Percentiles rank a stretch among this genome's conserved stretches.
Evolutionary conservation across 2,329 filamentous ascomycete genomes (phyloP).

Genomic region (Cadophora malorum): DNA sequence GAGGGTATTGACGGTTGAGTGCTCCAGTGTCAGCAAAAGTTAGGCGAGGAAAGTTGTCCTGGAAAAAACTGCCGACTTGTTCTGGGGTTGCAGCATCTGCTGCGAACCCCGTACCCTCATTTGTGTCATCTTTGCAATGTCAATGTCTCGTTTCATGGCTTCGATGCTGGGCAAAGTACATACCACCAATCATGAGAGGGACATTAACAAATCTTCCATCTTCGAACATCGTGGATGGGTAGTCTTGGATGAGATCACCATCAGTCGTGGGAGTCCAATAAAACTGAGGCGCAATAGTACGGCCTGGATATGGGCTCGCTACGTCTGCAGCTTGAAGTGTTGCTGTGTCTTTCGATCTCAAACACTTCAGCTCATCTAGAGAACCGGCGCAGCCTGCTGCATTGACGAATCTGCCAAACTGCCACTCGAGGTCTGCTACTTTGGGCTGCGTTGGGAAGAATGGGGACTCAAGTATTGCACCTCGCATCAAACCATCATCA

Average conservation of each 20-base stretch:
- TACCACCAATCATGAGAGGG: constrained; percentile 50
- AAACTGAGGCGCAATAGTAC: constrained; percentile 45
- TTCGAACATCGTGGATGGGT: constrained; percentile 48
- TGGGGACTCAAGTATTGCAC: constrained; percentile 46
- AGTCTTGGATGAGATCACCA: constrained; percentile 50
- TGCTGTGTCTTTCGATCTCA: constrained; percentile 47
- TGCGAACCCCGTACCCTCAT: constrained; percentile 66
- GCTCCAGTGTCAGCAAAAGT: constrained; percentile 38
- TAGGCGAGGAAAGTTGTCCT: constrained; percentile 48
- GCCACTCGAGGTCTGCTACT: constrained; percentile 49
- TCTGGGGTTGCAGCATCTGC: constrained; percentile 46
- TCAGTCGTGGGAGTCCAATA: constrained; percentile 53
- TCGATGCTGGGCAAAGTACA: constrained; percentile 6
- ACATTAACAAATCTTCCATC: constrained; percentile 49
- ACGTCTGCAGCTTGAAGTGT: constrained; percentile 48
- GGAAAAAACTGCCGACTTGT: constrained; percentile 47
- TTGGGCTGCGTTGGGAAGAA: constrained; percentile 50
- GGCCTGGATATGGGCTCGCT: constrained; percentile 48
- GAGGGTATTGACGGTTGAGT: constrained; percentile 45
- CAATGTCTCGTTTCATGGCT: neutral
- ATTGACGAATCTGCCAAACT: constrained; percentile 48
- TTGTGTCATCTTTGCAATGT: constrained; percentile 47
- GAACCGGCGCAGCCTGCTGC: constrained; percentile 44
- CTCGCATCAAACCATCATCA: constrained; percentile 40
- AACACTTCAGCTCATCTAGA: constrained; percentile 46